Percentiles rank a stretch among this genome's conserved stretches.
Conservation (phyloP, 2,329 filamentous ascomycete species). For the Apiospora koreana region DNA sequence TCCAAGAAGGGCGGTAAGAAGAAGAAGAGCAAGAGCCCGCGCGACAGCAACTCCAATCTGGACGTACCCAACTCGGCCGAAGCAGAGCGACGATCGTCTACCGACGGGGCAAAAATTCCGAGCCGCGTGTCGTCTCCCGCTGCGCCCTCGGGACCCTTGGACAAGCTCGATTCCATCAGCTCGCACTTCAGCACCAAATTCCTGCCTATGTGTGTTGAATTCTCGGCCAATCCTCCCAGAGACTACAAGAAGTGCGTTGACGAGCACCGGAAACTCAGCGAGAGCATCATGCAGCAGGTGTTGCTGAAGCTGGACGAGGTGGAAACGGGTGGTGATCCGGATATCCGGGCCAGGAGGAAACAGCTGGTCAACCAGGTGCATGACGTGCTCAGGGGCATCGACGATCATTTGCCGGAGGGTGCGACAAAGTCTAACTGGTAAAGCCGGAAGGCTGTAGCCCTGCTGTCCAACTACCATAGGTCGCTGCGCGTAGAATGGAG, state of each 20-base stretch:
- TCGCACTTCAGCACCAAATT: slow-evolving; percentile 64
- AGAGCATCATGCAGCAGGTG: slow-evolving; percentile 76
- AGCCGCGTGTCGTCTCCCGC: slow-evolving; percentile 40
- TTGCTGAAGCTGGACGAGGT: slow-evolving; percentile 76
- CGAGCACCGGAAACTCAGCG: slow-evolving; percentile 73
- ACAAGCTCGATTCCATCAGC: slow-evolving; percentile 68
- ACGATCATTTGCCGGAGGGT: slow-evolving; percentile 41
- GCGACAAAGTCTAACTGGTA: slow-evolving; percentile 14
- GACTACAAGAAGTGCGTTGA: slow-evolving; percentile 70
- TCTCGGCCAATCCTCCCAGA: slow-evolving; percentile 60
- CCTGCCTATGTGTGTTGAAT: slow-evolving; percentile 65
- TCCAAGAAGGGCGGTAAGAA: slow-evolving; percentile 35
- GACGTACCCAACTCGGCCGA: slow-evolving; percentile 38
- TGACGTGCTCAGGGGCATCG: slow-evolving; percentile 63
- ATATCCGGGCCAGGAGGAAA: slow-evolving; percentile 67
- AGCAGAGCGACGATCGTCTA: slow-evolving; percentile 32
- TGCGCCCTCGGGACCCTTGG: slow-evolving; percentile 45
- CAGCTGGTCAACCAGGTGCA: slow-evolving; percentile 74
- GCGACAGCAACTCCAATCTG: slow-evolving; percentile 44
- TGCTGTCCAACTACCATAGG: neutral
- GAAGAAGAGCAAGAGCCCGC: slow-evolving; percentile 42
- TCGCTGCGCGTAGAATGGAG: neutral
- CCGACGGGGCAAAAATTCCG: slow-evolving; percentile 37
- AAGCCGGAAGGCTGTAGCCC: neutral
- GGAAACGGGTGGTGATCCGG: slow-evolving; percentile 69